Conservation (phyloP, 805 yeast genomes). For the Wickerhamiella vanderwaltii region DNA sequence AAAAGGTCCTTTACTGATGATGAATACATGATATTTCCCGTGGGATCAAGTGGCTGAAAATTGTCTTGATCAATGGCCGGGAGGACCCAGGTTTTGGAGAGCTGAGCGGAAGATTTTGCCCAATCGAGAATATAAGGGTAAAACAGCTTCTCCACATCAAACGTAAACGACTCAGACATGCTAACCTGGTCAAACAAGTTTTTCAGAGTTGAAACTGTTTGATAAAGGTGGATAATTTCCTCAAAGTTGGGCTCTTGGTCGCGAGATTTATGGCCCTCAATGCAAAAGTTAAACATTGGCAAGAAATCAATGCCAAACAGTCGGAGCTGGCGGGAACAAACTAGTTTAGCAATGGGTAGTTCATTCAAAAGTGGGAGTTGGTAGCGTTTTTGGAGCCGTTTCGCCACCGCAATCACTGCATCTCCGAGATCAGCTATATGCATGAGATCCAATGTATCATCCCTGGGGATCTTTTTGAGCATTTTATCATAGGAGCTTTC, state of each 20-base stretch:
- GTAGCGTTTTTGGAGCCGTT: constrained; percentile 45
- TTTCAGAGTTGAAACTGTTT: constrained; percentile 41
- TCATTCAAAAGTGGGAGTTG: constrained; percentile 49
- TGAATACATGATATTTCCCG: constrained; percentile 32
- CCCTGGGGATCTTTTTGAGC: constrained; percentile 45
- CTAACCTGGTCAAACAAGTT: constrained; percentile 39
- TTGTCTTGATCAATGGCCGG: constrained; percentile 48
- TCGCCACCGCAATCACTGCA: constrained; percentile 37
- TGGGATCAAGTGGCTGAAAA: constrained; percentile 40
- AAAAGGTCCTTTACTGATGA: constrained; percentile 59
- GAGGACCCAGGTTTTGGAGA: constrained; percentile 37
- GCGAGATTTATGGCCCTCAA: constrained; percentile 18
- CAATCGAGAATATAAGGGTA: constrained; percentile 35
- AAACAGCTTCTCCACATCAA: constrained; percentile 47
- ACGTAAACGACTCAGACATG: constrained; percentile 33
- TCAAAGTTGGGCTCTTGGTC: constrained; percentile 31
- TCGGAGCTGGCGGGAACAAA: constrained; percentile 25
- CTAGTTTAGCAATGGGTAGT: constrained; percentile 36
- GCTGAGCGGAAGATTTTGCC: constrained; percentile 35
- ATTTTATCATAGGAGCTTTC: constrained; percentile 35
- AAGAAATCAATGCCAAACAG: constrained; percentile 27
- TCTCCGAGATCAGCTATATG: constrained; percentile 51
- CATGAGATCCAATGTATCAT: constrained; percentile 38
- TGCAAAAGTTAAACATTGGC: constrained; percentile 26
- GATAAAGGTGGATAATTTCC: constrained; percentile 48